Base-by-base conservation (phyloP, 2,329 filamentous ascomycete species). In the Microdochium bolleyi region DNA sequence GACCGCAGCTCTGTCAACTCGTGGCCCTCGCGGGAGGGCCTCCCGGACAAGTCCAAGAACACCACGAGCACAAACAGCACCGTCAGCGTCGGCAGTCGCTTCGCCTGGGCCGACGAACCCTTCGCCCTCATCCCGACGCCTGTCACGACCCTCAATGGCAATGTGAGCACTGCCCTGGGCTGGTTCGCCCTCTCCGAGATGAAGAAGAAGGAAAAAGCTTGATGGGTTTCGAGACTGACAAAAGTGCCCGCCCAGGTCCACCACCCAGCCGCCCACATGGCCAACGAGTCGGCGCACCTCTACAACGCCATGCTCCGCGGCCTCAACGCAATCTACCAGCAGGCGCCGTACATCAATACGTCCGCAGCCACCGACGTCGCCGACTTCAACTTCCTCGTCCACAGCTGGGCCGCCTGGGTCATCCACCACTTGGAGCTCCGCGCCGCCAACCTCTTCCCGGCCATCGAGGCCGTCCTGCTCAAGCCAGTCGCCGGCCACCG, bases 301-400 rank as follows among this genome's bases (percentile, higher is more conserved):
- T 67, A 70, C 58, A 72, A 71, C 53, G 59, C 62, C 21, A 62
- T 70, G 55, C 56, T 71, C n/a, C 66, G 69, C 24, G 64, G 62
- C 14, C 60, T 71, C 10, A 72, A 72, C 57, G 61, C 65, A 14
- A 62, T 71, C 19, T 69, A 63, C 54, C 59, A 69, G 2, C 68
- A 71, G 55, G 65, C 66, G 4, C 62, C 63, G 2, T 60, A 63
- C 52, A 54, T 71, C 11, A 59, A 48, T 66, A 70, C 49, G 61
- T 60, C 54, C 5, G 37, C 53, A n/a, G 41, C 55, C 0, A 51
- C 57, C 25, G 67, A 69, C 46, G 55, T 66, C n/a, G 41, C 58
- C 1, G 68, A 70, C 51, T 59, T 72, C 34, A 44, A 63, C 9
- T 67, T 62, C 30, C 63, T 68, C 38, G 58, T 59, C n/a, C 61